These are phyloP conservation scores for Xylariaceae sp. DNA, from an alignment of 2,329 filamentous ascomycete genomes.

Conservation along the genomic window DNA sequence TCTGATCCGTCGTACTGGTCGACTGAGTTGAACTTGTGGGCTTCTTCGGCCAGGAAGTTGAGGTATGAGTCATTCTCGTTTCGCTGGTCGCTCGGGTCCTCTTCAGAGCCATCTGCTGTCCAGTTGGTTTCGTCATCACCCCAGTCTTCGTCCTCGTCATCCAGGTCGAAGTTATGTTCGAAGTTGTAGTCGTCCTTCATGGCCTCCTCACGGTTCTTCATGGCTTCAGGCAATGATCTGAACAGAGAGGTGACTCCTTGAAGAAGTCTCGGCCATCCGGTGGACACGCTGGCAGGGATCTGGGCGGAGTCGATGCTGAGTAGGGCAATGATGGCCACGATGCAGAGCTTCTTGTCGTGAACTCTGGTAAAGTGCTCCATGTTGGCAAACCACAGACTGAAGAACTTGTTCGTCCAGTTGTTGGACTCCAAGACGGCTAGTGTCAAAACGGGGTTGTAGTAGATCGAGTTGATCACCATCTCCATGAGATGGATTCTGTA, in stretches of 20 bases:
- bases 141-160: conserved; percentile 69
- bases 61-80: conserved; percentile 93
- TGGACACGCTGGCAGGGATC: conserved; percentile 86
- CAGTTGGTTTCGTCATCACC: conserved; percentile 78
- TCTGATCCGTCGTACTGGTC: conserved; percentile 62
- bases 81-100: conserved; percentile 61
- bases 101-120: conserved; percentile 67
- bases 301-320: conserved; percentile 74
- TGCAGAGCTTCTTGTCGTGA: conserved; percentile 97
- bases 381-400: conserved; percentile 95
- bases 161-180: conserved; percentile 56
- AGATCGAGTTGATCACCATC: conserved; percentile 96
- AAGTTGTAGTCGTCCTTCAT: conserved; percentile 80
- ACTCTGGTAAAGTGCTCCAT: conserved; percentile 91
- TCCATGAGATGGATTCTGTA: conserved; percentile 97
- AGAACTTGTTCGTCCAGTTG: conserved; percentile 97
- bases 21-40: conserved; percentile 73
- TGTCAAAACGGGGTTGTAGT: conserved; percentile 87
- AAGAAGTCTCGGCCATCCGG: conserved; percentile 88
- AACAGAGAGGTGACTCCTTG: conserved; percentile 85
- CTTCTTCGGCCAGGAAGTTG: conserved; percentile 93
- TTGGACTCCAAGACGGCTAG: conserved; percentile 85
- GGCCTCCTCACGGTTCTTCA: conserved; percentile 89
- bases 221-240: conserved; percentile 78
- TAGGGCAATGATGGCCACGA: conserved; percentile 84